Evolutionary conservation across 108 stramenopile species (phyloP), one percentile per base, ranked within the genome.

Genomic region (Cyclotella choctawhatcheeana): DNA sequence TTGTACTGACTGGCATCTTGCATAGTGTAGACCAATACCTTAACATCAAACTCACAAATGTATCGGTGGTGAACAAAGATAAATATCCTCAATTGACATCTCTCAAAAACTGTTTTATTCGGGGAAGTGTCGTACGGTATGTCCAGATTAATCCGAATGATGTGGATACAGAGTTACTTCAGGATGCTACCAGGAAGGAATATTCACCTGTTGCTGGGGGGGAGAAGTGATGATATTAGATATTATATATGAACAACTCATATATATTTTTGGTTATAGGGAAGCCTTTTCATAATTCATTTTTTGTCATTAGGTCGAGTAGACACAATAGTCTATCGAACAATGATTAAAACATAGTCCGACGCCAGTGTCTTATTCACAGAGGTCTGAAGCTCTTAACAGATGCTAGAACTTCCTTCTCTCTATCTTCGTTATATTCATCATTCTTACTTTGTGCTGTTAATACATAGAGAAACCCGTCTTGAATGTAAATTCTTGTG

Each of bases 21-120:
- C 98, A 98, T 71, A 93, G 91, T 21, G 98, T 99, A 18, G 99
- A 99, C 76, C 99, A 99, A 83, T 99, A 99, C 78, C 86, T 99
- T 33, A 99, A 99, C 83, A 91, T 99, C 26, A 98, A 98, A 76
- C 86, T 99, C 21, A 70, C 86, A 44, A 87, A 97, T 48, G 94
- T 97, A 7, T 71, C 85, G 25, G 96, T 99, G 17, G 95, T 97
- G 6, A 94, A 98, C 56, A 79, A 83, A 17, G 93, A 93, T 43
- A 89, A 85, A 73, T 95, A 95, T 74, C 92, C 92, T 20, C 92
- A 91, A 68, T 70, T 96, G 64, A 79, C 80, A 24, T 90, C 96
- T 14, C 79, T 99, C 5, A 95, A 99, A 82, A 98, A 90, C 73
- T 96, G 94, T 76, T 99, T 99, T 71, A 93, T 99, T 63, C 87